Evolutionary conservation across 2,329 filamentous ascomycete species (phyloP), one percentile per base, ranked within the genome.

Genomic region (Fusarium sp.): DNA sequence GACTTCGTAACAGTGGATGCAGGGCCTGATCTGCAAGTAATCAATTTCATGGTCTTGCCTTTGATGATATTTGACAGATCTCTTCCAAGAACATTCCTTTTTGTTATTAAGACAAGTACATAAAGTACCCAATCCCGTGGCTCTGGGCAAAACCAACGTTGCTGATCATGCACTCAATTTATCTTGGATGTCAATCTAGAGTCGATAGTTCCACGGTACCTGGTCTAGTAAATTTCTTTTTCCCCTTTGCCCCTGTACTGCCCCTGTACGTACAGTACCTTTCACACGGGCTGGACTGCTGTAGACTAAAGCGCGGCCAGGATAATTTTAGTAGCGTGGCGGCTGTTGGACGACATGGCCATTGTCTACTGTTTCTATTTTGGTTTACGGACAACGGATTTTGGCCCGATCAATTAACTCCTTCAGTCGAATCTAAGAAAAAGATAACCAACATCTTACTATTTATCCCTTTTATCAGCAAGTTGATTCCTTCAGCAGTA

Each of bases 291-390:
- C 47, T 48, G 46, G 18, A 30, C 40, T 25, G 32, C 37, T 42
- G 54, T 45, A 25, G 28, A 25, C 49, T 27, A 14, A 28, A 8
- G n/a, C 10, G 21, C 7, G 20, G 42, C 14, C 45, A 48, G 55
- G 61, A 66, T 66, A 59, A 58, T 69, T 64, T 73, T 68, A 72
- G 65, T 21, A 59, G 46, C 46, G 56, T 55, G 49, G 42, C 43
- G 32, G 45, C 41, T 62, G 40, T 48, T 50, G 47, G 48, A n/a
- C 59, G 45, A 53, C 18, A 34, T 23, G 34, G 21, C 12, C 10
- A 27, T 42, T 42, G 13, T 53, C 14, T 18, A 50, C 32, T 48
- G 42, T 45, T 54, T 69, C 61, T 68, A 66, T 68, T 68, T 69
- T 68, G 32, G 60, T 58, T 23, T n/a, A 13, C 7, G 7, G 25